Evolutionary conservation across 2,329 filamentous ascomycete species (phyloP).

Genomic region (Pestalotiopsis fici): DNA sequence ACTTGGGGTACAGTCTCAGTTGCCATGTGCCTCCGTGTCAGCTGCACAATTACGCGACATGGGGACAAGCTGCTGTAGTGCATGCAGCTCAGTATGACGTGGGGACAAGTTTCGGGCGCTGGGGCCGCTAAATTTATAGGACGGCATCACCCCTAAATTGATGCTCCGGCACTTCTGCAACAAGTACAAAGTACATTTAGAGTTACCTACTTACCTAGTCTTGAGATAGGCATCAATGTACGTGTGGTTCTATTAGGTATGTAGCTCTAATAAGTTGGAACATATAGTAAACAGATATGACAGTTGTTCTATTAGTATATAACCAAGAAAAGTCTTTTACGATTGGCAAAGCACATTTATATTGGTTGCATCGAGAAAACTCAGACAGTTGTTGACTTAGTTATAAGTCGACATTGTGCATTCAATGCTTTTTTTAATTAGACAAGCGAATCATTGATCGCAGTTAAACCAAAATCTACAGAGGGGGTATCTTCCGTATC

Average conservation of each 20-base stretch:
- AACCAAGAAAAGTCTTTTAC: too few relatives aligned
- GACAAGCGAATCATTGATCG: background rate
- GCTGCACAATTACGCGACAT: slow-evolving; percentile 8
- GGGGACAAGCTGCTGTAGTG: background rate
- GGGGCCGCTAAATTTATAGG: background rate
- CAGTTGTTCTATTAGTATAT: too few relatives aligned
- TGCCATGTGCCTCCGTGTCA: slow-evolving; percentile 7
- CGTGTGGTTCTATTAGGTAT: too few relatives aligned
- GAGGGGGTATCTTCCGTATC: slow-evolving; percentile 4
- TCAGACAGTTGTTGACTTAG: background rate
- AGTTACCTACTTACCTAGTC: too few relatives aligned
- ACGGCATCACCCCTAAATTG: background rate
- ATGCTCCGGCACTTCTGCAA: background rate
- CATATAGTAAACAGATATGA: too few relatives aligned
- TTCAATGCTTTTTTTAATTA: background rate
- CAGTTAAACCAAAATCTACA: background rate
- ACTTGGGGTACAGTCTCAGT: background rate
- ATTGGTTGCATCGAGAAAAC: too few relatives aligned
- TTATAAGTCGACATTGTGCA: background rate
- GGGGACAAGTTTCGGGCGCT: slow-evolving; percentile 1
- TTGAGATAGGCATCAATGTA: too few relatives aligned
- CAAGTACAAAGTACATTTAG: background rate
- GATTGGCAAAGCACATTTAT: too few relatives aligned
- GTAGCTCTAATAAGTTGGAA: too few relatives aligned
- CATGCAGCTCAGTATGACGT: slow-evolving; percentile 6